These are phyloP conservation scores for Bruguiera gymnorhiza DNA, from an alignment of 345 rosid species.

Conservation along the genomic window DNA sequence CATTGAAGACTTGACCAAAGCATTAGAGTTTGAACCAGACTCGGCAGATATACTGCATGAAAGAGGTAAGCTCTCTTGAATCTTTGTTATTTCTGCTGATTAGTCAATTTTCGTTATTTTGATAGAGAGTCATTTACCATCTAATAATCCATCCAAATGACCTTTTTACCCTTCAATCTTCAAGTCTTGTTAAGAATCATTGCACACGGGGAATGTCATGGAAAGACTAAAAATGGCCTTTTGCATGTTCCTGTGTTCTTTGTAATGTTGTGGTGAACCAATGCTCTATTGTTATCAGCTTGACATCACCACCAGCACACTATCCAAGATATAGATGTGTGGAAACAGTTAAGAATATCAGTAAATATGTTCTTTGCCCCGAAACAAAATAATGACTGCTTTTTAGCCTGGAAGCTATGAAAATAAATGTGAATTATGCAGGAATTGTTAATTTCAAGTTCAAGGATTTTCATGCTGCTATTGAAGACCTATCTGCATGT, in stretches of 20 bases:
- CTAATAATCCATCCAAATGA: neutral
- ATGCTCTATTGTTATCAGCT: constrained; percentile 3
- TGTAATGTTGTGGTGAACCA: neutral
- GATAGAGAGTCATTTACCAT: neutral
- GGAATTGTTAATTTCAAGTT: constrained; percentile 92
- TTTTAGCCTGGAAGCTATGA: constrained; percentile 3
- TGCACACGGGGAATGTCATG: neutral
- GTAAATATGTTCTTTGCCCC: neutral
- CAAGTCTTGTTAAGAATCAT: neutral
- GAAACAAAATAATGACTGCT: neutral
- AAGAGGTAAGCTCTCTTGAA: constrained; percentile 58
- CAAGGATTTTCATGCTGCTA: constrained; percentile 84
- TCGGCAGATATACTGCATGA: constrained; percentile 90
- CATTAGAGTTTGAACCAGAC: constrained; percentile 81
- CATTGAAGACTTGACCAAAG: constrained; percentile 80
- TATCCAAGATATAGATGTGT: neutral
- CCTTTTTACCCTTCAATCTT: neutral
- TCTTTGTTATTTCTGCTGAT: neutral
- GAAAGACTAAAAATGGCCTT: neutral
- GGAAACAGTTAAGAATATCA: neutral
- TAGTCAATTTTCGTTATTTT: neutral
- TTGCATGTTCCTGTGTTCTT: neutral
- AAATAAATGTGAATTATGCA: constrained; percentile 38
- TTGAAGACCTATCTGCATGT: constrained; percentile 77
- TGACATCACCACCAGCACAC: constrained; percentile 1